Base-by-base conservation (phyloP, 108 stramenopile genomes). In the Nitzschia sp. region DNA sequence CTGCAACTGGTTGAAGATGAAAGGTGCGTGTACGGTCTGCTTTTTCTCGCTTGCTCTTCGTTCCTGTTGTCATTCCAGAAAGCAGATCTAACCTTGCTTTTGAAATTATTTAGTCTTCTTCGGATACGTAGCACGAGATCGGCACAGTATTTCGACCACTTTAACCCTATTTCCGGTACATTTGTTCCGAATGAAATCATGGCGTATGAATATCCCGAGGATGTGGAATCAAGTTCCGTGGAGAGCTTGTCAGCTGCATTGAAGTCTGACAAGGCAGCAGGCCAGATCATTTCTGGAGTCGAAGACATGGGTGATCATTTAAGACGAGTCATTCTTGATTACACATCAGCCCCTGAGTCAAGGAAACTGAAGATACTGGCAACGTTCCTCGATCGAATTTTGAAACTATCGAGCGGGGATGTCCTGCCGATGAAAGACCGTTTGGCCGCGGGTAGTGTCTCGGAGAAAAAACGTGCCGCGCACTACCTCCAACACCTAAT, bases 161-260 rank as follows among this genome's bases (percentile, higher is more conserved):
- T 86, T 53, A 75, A 87, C 76, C 27, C 64, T 8, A 21, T 26
- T 1, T 44, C 58, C 15, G 35, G 48, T 1, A 56, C 60, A 26
- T 92, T 86, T 58, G 60, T 83, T 30, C 87, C 89, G n/a, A 82
- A 84, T 34, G 66, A 78, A 4, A 48, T 72, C 9, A 45, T 87
- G 21, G 54, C 64, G 1, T 93, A 85, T 68, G 75, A 82, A n/a
- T 93, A 90, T 75, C 89, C 91, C n/a, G 31, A 71, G 29, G 90
- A 91, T 74, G 54, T 28, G 19, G 31, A 29, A 19, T 11, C 65
- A 55, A 30, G 30, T 32, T 21, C 23, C 5, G 32, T 50, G 13
- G 53, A 68, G 35, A 46, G 45, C 11, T n/a, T n/a, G n/a, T 34
- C 31, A 0, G 11, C 60, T 4, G 21, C 5, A 19, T 4, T 11